Evolutionary conservation across 2,329 filamentous ascomycete species (phyloP), one percentile per base, ranked within the genome.

Genomic region (Botrytis hyacinthi): DNA sequence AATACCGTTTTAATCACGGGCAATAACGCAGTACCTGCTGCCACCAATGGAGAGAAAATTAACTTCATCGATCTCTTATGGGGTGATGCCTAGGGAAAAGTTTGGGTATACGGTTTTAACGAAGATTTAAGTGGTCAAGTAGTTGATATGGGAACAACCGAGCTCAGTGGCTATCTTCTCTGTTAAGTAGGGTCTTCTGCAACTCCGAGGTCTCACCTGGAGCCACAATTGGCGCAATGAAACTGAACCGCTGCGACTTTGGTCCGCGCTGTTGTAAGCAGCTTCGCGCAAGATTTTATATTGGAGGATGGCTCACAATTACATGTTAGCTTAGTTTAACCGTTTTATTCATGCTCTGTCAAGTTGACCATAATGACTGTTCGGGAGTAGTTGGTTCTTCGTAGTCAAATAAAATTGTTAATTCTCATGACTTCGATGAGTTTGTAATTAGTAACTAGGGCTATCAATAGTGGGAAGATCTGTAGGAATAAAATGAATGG

Each of bases 371-470:
- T 14, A 9, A 9, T n/a, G 35, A 6, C 22, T n/a, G 14, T 29
- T 54, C 40, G 3, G 40, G 6, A n/a, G 7, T 40, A 26, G 22
- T 18, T 22, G 7, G 7, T 44, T 42, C 2, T 63, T 63, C 16
- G 4, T 63, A 29, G 40, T 20, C 26, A 29, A 42, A 44, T 29
- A 18, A n/a, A 42, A 29, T 29, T 1, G 14, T 29, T 10, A 12
- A 2, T 44, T 29, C 6, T 44, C 26, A 18, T 5, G 40, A 42
- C 60, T 62, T 40, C 3, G 26, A 62, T 62, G 0, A 29, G 2
- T 29, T n/a, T 8, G 32, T 4, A 1, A 14, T 0, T n/a, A n/a
- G 4, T 0, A 3, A n/a, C n/a, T 16, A n/a, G 26, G 2, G 48
- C 6, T n/a, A 14, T n/a, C 26, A 2, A 51, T n/a, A 6, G 26